Conservation (phyloP, 305 asterid genomes). For the Fraxinus velutina region DNA sequence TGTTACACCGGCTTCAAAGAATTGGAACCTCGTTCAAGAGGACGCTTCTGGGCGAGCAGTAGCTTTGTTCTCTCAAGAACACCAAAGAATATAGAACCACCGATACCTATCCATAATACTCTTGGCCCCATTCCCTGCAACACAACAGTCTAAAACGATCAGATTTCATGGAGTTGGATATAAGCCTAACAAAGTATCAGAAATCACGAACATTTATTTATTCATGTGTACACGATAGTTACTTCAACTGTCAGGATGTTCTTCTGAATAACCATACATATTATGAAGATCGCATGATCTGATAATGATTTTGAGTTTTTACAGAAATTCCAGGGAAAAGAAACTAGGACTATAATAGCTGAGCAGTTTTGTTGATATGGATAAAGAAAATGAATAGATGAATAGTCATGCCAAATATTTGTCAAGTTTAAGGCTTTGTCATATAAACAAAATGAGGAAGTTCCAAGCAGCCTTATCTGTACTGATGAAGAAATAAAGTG, state of each 20-base stretch:
- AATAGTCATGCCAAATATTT: background rate
- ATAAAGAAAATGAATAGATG: background rate
- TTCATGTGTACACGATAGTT: too few relatives aligned
- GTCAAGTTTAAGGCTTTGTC: background rate
- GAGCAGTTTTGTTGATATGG: too few relatives aligned
- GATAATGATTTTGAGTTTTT: too few relatives aligned
- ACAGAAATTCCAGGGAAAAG: too few relatives aligned
- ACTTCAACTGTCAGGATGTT: too few relatives aligned
- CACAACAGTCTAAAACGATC: slow-evolving; percentile 8
- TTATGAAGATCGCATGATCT: too few relatives aligned
- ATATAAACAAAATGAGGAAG: background rate
- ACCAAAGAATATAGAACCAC: slow-evolving; percentile 65
- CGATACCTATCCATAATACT: slow-evolving; percentile 66
- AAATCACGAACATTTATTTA: background rate
- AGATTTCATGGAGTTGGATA: background rate
- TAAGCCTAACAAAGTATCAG: background rate
- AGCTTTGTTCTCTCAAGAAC: slow-evolving; percentile 60
- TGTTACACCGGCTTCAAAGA: slow-evolving; percentile 3
- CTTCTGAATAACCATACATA: too few relatives aligned
- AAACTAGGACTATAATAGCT: too few relatives aligned
- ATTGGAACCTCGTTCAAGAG: slow-evolving; percentile 20
- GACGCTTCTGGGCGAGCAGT: slow-evolving; percentile 35
- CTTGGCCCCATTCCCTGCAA: slow-evolving; percentile 63
- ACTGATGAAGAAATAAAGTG: background rate
- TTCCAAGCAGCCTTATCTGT: background rate